Evolutionary conservation across 2,329 filamentous ascomycete species (phyloP).

Genomic region (Raffaelea albimanens): DNA sequence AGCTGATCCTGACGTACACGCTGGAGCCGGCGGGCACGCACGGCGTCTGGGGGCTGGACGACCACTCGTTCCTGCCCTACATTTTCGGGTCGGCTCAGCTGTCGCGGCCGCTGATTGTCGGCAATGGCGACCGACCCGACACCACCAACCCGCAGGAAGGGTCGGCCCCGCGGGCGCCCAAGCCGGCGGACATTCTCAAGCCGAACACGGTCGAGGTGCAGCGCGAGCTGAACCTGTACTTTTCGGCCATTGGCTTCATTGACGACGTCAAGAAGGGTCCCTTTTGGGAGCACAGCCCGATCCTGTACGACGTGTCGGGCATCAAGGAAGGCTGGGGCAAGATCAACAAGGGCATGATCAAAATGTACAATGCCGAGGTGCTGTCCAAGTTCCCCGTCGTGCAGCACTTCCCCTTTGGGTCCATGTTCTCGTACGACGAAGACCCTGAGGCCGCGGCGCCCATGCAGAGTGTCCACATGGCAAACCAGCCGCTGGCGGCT

Average conservation of each 20-base stretch:
- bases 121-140: constrained; percentile 15
- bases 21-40: constrained; percentile 93
- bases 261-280: constrained; percentile 93
- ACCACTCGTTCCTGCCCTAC: constrained; percentile 89
- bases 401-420: constrained; percentile 86
- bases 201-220: constrained; percentile 54
- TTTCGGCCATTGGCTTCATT: constrained; percentile 92
- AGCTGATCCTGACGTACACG: constrained; percentile 80
- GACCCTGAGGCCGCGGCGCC: constrained; percentile 50
- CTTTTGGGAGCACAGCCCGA: constrained; percentile 95
- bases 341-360: constrained; percentile 98
- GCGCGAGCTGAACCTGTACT: constrained; percentile 73
- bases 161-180: constrained; percentile 61
- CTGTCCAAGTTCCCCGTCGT: constrained; percentile 95
- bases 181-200: constrained; percentile 61
- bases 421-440: constrained; percentile 66
- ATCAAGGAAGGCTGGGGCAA: constrained; percentile 94
- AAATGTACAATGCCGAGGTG: constrained; percentile 98
- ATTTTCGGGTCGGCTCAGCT: constrained; percentile 92
- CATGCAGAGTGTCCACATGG: constrained; percentile 44
- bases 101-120: constrained; percentile 59
- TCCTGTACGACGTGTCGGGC: constrained; percentile 88
- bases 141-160: constrained; percentile 59
- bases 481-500: constrained; percentile 36
- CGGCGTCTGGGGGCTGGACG: constrained; percentile 97